Base-by-base conservation (phyloP, 257 asterid genomes). In the Solanum arcanum region DNA sequence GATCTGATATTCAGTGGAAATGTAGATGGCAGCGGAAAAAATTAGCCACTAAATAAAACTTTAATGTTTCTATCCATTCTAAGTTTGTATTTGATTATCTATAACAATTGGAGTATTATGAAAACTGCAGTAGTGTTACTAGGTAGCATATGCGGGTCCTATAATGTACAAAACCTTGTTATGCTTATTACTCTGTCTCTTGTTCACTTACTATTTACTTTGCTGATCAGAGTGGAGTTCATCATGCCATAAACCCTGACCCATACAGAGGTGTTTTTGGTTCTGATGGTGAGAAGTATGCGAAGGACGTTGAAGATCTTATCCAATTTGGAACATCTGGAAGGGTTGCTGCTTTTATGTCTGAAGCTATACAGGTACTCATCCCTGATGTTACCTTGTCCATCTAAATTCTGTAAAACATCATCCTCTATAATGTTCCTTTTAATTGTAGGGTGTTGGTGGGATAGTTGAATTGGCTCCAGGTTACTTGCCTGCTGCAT, bases 391-490 rank as follows among this genome's bases (percentile, higher is more conserved):
- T 47, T 29, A 80, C 39, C 68, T 80, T 83, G 64, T 39, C 59
- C 41, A 12, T 72, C 64, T 52, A 27, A 78, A n/a, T 21, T 15
- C n/a, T 23, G 12, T 42, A 31, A 15, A 76, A 39, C 69, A 81
- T 81, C 44, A 31, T 81, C 84, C 62, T 81, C 85, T 18, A 81
- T 44, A 20, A 81, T 81, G 7, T 81, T 49, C 46, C 29, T 81
- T 78, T 81, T 10, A 3, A 29, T 4, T 81, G 69, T 81, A 97
- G 99, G 99, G 99, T 83, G 99, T 95, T 66, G 99, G 99, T 88
- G 99, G 99, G 59, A 91, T 97, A 41, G 88, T 94, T 93, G 99
- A 97, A 92, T 93, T 95, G 93, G 99, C 99, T 16, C 99, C 99
- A 0, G 99, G 98, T 83, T 97, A 97, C 88, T 88, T 97, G 90